Evolutionary conservation across 345 rosid genomes (phyloP).

Genomic region (Euphorbia peplus): DNA sequence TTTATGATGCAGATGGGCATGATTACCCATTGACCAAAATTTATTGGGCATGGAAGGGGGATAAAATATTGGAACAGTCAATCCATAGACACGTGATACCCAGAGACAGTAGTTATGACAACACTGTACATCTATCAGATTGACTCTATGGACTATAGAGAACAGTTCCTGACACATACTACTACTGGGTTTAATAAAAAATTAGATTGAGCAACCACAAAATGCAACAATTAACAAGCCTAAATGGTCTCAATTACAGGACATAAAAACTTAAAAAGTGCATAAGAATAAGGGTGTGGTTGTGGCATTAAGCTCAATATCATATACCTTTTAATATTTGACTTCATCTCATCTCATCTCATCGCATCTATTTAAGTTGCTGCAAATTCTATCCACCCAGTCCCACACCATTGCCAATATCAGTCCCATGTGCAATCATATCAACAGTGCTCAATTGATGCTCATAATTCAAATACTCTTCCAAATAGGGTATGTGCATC

Average conservation of each 20-base stretch:
- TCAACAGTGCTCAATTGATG: background rate
- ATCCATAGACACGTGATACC: background rate
- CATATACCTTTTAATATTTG: background rate
- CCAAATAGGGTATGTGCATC: too few species aligned
- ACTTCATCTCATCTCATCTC: background rate
- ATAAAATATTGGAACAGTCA: background rate
- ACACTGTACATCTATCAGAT: background rate
- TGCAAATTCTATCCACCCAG: background rate
- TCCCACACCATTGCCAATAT: background rate
- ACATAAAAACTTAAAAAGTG: too few species aligned
- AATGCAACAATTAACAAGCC: too few species aligned
- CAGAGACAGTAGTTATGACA: background rate
- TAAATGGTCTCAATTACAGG: background rate
- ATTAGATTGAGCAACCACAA: background rate
- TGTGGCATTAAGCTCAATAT: too few species aligned
- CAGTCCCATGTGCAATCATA: background rate
- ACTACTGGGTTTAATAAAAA: background rate
- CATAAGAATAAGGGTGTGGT: too few species aligned
- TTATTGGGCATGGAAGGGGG: background rate
- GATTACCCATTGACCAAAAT: conserved; percentile 2
- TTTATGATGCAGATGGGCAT: background rate
- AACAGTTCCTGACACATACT: background rate
- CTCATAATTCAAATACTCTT: background rate
- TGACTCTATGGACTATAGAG: too few species aligned
- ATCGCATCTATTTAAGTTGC: background rate